Percentiles rank a stretch among this genome's conserved stretches.
phyloP scores from a whole-genome alignment of 1,284 basidiomycete species.

The Apiotrichum gamsii region DNA sequence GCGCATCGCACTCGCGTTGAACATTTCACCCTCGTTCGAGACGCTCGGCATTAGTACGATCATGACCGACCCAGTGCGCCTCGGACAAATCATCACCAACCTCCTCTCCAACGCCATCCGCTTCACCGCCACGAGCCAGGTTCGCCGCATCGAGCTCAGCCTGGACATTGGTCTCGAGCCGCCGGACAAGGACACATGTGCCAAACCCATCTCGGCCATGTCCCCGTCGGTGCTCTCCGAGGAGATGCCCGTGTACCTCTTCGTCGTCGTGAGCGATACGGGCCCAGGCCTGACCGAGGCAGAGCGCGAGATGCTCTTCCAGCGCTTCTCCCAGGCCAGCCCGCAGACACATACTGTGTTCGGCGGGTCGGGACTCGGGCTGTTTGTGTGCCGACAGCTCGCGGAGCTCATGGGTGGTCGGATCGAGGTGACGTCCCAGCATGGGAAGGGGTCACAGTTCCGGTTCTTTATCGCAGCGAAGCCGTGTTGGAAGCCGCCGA shows the following conservation, averaged over 20 bases:
- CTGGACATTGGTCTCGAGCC: constrained; percentile 21
- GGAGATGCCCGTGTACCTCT: constrained; percentile 17
- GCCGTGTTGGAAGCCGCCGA: background rate
- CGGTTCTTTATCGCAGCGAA: constrained; percentile 27
- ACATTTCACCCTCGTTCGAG: constrained; percentile 4
- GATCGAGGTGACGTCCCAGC: constrained; percentile 22
- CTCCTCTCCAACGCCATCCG: constrained; percentile 29
- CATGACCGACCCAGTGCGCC: constrained; percentile 25
- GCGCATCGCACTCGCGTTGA: constrained; percentile 22
- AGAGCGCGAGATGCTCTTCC: constrained; percentile 24
- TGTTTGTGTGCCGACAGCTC: constrained; percentile 28
- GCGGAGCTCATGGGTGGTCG: constrained; percentile 26
- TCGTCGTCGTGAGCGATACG: constrained; percentile 19
- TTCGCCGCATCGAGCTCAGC: constrained; percentile 5
- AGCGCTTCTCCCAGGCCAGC: constrained; percentile 27
- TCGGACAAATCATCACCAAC: constrained; percentile 30
- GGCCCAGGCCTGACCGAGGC: constrained; percentile 27
- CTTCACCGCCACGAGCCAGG: constrained; percentile 15
- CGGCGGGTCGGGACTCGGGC: constrained; percentile 29
- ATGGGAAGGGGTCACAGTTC: constrained; percentile 43
- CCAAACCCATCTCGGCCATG: constrained; percentile 3
- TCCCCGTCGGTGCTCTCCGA: background rate
- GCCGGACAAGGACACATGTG: constrained; percentile 14
- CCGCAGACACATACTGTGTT: constrained; percentile 24
- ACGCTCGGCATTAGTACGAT: constrained; percentile 6